phyloP scores from a whole-genome alignment of 176 grass and related monocot species.

The Carex littledalei region DNA sequence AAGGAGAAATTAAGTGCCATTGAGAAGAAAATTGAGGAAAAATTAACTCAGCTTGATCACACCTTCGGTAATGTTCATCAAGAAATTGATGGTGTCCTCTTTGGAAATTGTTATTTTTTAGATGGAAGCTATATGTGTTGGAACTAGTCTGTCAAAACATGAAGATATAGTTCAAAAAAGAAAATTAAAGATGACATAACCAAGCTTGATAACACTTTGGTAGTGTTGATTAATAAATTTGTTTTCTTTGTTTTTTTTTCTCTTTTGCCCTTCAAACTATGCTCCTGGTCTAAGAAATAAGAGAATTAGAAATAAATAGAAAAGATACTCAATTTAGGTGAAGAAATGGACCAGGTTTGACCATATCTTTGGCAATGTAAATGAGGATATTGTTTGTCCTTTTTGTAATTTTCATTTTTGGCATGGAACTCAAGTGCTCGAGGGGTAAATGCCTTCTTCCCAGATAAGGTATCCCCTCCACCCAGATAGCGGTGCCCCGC shows the following conservation, averaged over 20 bases:
- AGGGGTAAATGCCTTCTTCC: background rate
- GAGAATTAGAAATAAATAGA: background rate
- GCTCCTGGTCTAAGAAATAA: background rate
- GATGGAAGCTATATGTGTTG: background rate
- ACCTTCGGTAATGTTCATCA: conserved; percentile 43
- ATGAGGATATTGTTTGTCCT: background rate
- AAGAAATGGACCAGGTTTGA: background rate
- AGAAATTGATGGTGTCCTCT: background rate
- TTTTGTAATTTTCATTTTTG: background rate
- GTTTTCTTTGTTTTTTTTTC: background rate
- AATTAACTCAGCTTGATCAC: conserved; percentile 63
- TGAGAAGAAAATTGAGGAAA: conserved; percentile 74
- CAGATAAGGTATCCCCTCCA: too few species aligned
- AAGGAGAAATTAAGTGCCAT: conserved; percentile 72
- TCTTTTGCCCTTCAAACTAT: background rate
- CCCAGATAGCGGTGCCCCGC: too few species aligned
- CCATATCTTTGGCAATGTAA: background rate
- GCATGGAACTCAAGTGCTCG: background rate
- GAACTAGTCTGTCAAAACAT: background rate
- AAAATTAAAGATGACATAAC: background rate
- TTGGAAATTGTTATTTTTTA: background rate
- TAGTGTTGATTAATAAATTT: background rate
- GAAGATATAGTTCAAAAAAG: background rate
- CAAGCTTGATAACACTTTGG: background rate
- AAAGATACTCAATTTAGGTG: background rate